phyloP scores from a whole-genome alignment of 1,284 basidiomycete genomes.

The Ceratobasidium papillatum region DNA sequence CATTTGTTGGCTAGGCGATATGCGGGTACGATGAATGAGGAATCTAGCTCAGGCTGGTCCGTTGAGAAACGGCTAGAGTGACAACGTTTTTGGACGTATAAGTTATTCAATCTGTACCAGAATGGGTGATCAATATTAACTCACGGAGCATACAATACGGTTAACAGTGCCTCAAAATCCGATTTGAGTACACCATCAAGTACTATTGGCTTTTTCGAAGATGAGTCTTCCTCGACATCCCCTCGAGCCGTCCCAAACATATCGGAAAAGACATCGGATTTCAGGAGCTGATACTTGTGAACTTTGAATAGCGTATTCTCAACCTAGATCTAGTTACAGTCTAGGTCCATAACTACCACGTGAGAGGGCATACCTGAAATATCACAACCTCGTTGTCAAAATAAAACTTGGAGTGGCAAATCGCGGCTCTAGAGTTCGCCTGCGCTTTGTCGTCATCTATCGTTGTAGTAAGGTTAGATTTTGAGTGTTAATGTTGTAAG shows the following conservation, averaged over 20 bases:
- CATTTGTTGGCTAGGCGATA: constrained; percentile 15
- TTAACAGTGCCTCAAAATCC: constrained; percentile 11
- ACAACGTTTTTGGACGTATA: neutral
- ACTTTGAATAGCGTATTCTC: constrained; percentile 51
- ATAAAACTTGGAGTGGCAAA: constrained; percentile 10
- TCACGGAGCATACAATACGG: constrained; percentile 3
- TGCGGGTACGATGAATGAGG: constrained; percentile 1
- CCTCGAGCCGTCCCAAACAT: neutral
- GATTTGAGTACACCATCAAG: neutral
- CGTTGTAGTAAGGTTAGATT: neutral
- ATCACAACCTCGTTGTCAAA: neutral
- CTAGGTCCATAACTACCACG: neutral
- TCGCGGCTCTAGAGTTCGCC: neutral
- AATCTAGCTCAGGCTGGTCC: neutral
- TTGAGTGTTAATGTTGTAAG: too few relatives aligned
- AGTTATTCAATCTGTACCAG: neutral
- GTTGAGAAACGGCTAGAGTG: constrained; percentile 10
- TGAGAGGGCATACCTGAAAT: neutral
- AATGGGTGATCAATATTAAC: neutral
- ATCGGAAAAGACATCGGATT: neutral
- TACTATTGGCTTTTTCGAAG: neutral
- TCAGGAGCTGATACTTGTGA: constrained; percentile 43
- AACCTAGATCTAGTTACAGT: constrained; percentile 45
- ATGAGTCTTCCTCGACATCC: constrained; percentile 11
- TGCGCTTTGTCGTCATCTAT: neutral